Percentiles rank a stretch among this genome's conserved stretches.
phyloP scores from a whole-genome alignment of 345 rosid genomes.

The Rubroshorea leprosula region DNA sequence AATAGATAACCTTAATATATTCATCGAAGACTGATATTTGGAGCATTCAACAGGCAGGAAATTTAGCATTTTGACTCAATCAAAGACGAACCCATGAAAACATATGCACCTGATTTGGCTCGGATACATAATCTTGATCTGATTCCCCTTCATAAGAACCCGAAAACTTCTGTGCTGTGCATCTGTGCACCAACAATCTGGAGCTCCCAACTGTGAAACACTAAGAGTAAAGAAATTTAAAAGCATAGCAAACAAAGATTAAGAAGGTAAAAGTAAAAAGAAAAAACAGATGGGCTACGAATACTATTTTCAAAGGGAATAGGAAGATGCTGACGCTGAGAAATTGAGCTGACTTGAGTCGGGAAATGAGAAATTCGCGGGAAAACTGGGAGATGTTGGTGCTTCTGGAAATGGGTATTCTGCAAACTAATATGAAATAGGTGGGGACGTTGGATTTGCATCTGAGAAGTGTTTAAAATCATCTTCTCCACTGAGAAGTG shows the following conservation, averaged over 20 bases:
- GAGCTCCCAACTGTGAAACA: constrained; percentile 26
- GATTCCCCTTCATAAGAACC: constrained; percentile 28
- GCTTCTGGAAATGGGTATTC: constrained; percentile 1
- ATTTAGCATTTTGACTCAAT: not conserved
- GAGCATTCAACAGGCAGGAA: not conserved
- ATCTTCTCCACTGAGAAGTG: not conserved
- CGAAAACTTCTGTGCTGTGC: constrained; percentile 36
- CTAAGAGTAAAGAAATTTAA: not conserved
- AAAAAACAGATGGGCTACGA: too few species aligned
- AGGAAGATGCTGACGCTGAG: constrained; percentile 30
- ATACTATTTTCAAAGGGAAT: constrained; percentile 1
- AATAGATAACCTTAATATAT: too few species aligned
- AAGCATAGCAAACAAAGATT: not conserved
- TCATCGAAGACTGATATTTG: not conserved
- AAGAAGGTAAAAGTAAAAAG: not conserved
- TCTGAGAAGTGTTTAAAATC: constrained; percentile 8
- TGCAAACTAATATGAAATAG: constrained; percentile 11
- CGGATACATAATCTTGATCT: constrained; percentile 27
- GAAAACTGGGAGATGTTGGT: constrained; percentile 11
- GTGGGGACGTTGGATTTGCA: constrained; percentile 8
- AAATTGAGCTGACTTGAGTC: constrained; percentile 14
- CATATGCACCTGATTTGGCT: constrained; percentile 9
- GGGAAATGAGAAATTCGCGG: constrained; percentile 17
- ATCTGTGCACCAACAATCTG: constrained; percentile 31
- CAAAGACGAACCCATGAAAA: constrained; percentile 1